Base-by-base conservation (phyloP, 1,284 basidiomycete species). In the Moniliella sp. region DNA sequence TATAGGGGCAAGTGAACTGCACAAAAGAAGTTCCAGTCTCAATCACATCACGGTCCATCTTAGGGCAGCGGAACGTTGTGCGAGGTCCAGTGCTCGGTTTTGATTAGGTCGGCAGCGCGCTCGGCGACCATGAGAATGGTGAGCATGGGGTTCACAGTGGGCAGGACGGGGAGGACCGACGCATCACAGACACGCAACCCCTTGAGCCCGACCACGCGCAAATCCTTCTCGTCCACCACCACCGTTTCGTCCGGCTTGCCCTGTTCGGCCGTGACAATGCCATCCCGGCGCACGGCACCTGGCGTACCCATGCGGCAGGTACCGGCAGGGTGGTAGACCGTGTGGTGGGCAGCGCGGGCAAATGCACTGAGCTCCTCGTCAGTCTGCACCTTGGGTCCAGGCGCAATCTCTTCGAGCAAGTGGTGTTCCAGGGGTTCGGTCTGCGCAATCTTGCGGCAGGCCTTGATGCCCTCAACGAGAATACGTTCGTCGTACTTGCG, bases 391-490 rank as follows among this genome's bases (percentile, higher is more conserved):
- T 31, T 26, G 18, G 60, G 55, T 5, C 60, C 60, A 1, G 60
- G 60, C 3, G 60, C 60, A 4, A 62, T 37, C 32, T 62, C 60
- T 56, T 74, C 50, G 37, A 61, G 37, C 3, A 61, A 39, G 33
- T 60, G 57, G 32, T 51, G 36, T 26, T 48, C 47, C 46, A 69
- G 63, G 0, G 69, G 68, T 27, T 63, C 59, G 5, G 61, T 61
- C 9, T 65, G 36, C 0, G 61, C 56, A 23, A 72, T 54, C 27
- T 55, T 61, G 12, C 68, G 51, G 3, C 62, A 60, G 39, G 66
- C 68, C 41, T 72, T 72, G 41, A 69, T 52, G 14, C 63, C 62
- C 43, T 72, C 68, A 14, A 70, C 54, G 31, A 70, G 46, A 8
- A 67, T 46, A 18, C 57, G 43, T 47, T 55, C 49, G 58, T 70